Evolutionary conservation across 2,329 filamentous ascomycete genomes (phyloP).

Genomic region (Aspergillus viridinutans): DNA sequence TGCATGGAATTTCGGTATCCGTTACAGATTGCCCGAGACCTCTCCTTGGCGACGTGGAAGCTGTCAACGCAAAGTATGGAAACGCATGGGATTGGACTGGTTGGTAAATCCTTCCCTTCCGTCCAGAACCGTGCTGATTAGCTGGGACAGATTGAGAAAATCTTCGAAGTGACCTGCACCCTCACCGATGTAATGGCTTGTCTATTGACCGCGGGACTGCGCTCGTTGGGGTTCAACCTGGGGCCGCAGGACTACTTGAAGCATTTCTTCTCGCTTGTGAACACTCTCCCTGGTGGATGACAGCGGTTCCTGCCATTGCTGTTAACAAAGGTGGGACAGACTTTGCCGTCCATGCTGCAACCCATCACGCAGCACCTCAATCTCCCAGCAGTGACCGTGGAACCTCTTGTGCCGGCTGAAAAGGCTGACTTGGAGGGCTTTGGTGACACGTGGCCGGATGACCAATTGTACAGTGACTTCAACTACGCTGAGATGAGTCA

Average conservation of each 20-base stretch:
- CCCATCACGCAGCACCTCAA: conserved; percentile 17
- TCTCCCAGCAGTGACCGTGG: conserved; percentile 3
- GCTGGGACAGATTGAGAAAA: conserved; percentile 62
- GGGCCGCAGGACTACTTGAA: conserved; percentile 71
- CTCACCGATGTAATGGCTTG: conserved; percentile 69
- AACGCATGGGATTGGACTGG: conserved; percentile 67
- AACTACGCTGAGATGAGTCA: conserved; percentile 21
- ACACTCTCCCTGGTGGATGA: conserved; percentile 68
- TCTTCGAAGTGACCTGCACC: conserved; percentile 71
- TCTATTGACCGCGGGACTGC: conserved; percentile 56
- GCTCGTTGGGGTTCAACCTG: conserved; percentile 58
- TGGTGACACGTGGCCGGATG: background rate
- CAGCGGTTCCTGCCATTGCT: conserved; percentile 74
- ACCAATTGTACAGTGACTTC: conserved; percentile 8
- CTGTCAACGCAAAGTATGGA: conserved; percentile 72
- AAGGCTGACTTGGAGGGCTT: background rate
- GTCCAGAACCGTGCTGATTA: background rate
- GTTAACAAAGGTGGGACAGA: conserved; percentile 69
- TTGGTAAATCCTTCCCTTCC: conserved; percentile 37
- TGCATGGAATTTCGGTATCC: conserved; percentile 62
- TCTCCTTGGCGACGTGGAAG: conserved; percentile 63
- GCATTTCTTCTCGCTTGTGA: conserved; percentile 63
- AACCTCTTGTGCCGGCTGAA: background rate
- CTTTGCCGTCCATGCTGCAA: conserved; percentile 49
- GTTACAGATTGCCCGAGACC: conserved; percentile 58